phyloP scores from a whole-genome alignment of 2,329 filamentous ascomycete genomes.

The Tothia fuscella region DNA sequence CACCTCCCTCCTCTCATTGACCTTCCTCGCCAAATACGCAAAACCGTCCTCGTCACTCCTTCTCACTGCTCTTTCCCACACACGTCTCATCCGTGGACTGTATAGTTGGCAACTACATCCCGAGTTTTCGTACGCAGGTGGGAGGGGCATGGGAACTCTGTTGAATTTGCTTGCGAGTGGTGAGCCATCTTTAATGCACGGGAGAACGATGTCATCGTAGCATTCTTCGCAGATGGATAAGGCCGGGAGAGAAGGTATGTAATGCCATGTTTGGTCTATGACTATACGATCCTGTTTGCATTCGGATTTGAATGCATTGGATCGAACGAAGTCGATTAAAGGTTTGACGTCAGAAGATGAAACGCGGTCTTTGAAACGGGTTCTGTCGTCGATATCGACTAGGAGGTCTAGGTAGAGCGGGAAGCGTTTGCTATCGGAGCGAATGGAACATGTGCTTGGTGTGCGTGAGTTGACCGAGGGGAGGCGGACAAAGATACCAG shows the following conservation, averaged over 20 bases:
- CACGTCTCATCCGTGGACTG: conserved; percentile 61
- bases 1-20: conserved; percentile 44
- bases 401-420: conserved; percentile 45
- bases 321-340: conserved; percentile 51
- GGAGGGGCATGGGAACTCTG: conserved; percentile 34
- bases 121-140: conserved; percentile 36
- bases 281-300: conserved; percentile 55
- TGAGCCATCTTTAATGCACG: conserved; percentile 43
- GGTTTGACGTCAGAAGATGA: conserved; percentile 42
- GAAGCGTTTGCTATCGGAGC: conserved; percentile 47
- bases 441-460: conserved; percentile 50
- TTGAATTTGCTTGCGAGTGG: conserved; percentile 37
- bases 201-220: conserved; percentile 67
- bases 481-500: conserved; percentile 47
- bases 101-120: conserved; percentile 63
- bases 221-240: conserved; percentile 83
- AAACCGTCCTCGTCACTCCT: conserved; percentile 47
- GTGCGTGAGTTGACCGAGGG: conserved; percentile 35
- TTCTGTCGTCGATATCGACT: conserved; percentile 39
- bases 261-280: conserved; percentile 60
- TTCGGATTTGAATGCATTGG: conserved; percentile 27
- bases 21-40: conserved; percentile 49
- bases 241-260: conserved; percentile 60
- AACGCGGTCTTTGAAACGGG: conserved; percentile 19
- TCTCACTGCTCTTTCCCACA: conserved; percentile 54